Conservation (phyloP, 148 eudicot genomes). For the Salicornia ramosissima region DNA sequence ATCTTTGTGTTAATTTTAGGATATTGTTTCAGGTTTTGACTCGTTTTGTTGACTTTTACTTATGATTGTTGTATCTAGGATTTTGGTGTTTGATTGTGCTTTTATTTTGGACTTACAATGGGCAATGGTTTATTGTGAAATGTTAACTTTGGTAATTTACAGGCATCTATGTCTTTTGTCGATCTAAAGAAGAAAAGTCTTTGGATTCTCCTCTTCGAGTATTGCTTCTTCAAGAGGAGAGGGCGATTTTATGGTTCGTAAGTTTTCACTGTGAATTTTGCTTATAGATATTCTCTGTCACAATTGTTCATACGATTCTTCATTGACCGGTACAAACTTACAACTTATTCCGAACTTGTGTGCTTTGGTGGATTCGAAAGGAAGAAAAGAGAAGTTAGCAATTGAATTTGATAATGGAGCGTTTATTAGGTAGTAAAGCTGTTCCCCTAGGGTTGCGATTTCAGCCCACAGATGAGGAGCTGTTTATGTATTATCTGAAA, state of each 20-base stretch:
- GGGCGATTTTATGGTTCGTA: slow-evolving; percentile 24
- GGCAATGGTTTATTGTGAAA: neutral
- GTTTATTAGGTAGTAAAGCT: slow-evolving; percentile 12
- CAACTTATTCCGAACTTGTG: too few relatives aligned
- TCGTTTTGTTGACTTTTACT: neutral
- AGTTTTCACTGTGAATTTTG: neutral
- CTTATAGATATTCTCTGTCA: too few relatives aligned
- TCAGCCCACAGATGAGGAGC: slow-evolving; percentile 71
- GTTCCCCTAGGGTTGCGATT: slow-evolving; percentile 66
- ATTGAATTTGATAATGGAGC: slow-evolving; percentile 22
- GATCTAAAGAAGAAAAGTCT: slow-evolving; percentile 26
- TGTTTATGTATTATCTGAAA: slow-evolving; percentile 67
- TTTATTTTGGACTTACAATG: neutral
- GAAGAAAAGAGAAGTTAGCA: too few relatives aligned
- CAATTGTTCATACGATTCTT: too few relatives aligned
- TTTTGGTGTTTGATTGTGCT: neutral
- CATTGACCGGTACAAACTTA: too few relatives aligned
- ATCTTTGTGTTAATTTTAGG: too few relatives aligned
- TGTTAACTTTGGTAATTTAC: slow-evolving; percentile 12
- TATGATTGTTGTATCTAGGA: neutral
- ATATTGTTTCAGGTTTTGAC: too few relatives aligned
- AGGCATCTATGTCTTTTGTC: slow-evolving; percentile 35
- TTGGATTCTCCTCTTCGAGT: slow-evolving; percentile 28
- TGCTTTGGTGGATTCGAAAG: neutral
- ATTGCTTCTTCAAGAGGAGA: slow-evolving; percentile 26